Evolutionary conservation across 495 filamentous ascomycete genomes (phyloP), one percentile per base, ranked within the genome.

Genomic region (Annulohypoxylon nitens): DNA sequence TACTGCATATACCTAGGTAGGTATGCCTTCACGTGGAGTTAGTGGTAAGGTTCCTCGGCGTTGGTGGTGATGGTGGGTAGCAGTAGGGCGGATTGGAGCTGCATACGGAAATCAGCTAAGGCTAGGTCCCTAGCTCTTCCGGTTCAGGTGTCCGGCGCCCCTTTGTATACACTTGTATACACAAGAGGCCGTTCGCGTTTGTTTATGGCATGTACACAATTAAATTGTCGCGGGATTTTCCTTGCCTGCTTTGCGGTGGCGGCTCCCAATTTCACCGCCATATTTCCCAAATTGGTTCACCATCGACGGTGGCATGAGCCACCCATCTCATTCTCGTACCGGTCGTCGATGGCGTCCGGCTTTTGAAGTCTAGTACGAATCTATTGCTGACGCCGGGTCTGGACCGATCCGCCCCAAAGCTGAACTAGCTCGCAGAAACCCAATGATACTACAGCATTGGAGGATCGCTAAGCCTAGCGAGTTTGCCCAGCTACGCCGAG

Each of bases 401-500:
- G 62, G 62, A 70, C 59, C 54, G 57, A 68, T 67, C 72, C 72
- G 67, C 59, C 2, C 43, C 25, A 39, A 43, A 55, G 47, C 64
- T 66, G 45, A 37, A 53, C 61, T 64, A 73, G 64, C 54, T 55
- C 12, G 33, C 0, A 58, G 43, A 26, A 66, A 43, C n/a, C 67
- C 62, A 70, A 74, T 74, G 51, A 33, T 14, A 53, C 61, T n/a
- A 33, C 45, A 67, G 59, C 39, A 63, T 64, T 68, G 41, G 47
- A 70, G 59, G 62, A 61, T 75, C 53, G 55, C 36, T 64, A 34
- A 45, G 39, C 62, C 53, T 67, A 51, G 10, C 62, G 41, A 63
- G 67, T 63, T 70, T 70, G 63, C 72, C 67, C 45, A 70, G 67
- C 61, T 53, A 67, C 59, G 72, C 72, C 67, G 67, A 70, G 63